Percentiles rank a stretch among this genome's conserved stretches.
Conservation (phyloP, 106 monocot genomes). For the Dendrobium nobile region DNA sequence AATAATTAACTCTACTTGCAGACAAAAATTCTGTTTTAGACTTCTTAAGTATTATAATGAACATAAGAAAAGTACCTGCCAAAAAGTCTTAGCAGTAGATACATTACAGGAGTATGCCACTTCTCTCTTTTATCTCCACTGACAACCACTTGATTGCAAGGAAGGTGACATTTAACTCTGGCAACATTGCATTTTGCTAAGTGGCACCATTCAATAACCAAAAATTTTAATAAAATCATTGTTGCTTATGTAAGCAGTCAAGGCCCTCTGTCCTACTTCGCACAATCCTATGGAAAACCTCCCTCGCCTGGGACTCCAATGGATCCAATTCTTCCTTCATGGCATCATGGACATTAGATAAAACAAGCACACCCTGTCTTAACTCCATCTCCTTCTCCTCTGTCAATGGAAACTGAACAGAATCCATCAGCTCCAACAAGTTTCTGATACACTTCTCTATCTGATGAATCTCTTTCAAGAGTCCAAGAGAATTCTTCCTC, state of each 20-base stretch:
- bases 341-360: constrained; percentile 22
- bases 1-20: too few species aligned
- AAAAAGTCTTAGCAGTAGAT: not conserved
- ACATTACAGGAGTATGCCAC: not conserved
- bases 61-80: constrained; percentile 1
- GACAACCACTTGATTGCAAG: not conserved
- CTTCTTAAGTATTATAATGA: not conserved
- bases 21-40: too few species aligned
- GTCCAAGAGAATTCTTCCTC: constrained; percentile 38
- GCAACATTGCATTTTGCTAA: not conserved
- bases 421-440: constrained; percentile 37
- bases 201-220: not conserved
- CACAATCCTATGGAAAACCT: constrained; percentile 56
- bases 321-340: constrained; percentile 49
- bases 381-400: constrained; percentile 49
- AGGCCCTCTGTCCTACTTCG: constrained; percentile 54
- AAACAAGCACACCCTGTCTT: constrained; percentile 21
- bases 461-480: constrained; percentile 51
- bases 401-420: constrained; percentile 30
- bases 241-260: constrained; percentile 18
- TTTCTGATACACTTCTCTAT: constrained; percentile 39
- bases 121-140: not conserved
- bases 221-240: not conserved
- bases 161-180: not conserved
- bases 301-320: constrained; percentile 58